Conservation (phyloP, 495 filamentous ascomycete genomes). For the Melanomma pulvis-pyrius region DNA sequence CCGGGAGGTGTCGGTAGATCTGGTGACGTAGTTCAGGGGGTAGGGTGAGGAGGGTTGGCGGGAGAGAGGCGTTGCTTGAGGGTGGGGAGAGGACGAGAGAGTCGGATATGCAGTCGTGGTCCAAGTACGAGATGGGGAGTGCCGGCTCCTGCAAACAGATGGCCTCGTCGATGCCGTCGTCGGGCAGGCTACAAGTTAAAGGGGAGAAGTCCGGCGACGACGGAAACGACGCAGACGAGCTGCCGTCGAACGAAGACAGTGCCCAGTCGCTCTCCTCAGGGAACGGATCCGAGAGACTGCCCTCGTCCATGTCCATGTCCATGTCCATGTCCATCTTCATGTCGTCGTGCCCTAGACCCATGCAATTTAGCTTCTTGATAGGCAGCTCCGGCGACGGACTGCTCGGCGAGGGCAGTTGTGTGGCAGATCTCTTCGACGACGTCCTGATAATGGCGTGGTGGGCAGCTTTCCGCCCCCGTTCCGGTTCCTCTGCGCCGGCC, state of each 20-base stretch:
- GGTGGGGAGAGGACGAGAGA: background rate
- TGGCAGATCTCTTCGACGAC: conserved; percentile 30
- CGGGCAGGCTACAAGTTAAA: conserved; percentile 3
- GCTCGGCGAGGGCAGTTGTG: conserved; percentile 33
- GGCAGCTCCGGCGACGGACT: conserved; percentile 30
- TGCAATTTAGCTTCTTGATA: conserved; percentile 23
- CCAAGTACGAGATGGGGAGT: background rate
- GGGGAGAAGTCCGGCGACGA: conserved; percentile 6
- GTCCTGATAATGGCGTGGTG: conserved; percentile 18
- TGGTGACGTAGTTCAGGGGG: conserved; percentile 37
- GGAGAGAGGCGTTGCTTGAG: background rate
- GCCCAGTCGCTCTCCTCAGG: conserved; percentile 18
- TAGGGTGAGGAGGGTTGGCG: conserved; percentile 23
- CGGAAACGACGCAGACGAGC: conserved; percentile 6
- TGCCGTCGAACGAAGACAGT: conserved; percentile 2
- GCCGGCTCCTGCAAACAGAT: background rate
- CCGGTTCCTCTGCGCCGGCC: background rate
- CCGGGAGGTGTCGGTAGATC: conserved; percentile 36
- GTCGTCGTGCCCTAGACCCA: conserved; percentile 25
- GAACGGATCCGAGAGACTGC: conserved; percentile 7
- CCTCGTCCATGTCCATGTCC: conserved; percentile 9
- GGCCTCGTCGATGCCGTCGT: background rate
- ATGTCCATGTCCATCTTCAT: conserved; percentile 17
- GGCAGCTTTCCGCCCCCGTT: conserved; percentile 6
- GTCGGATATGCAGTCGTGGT: background rate